phyloP scores from a whole-genome alignment of 148 eudicot species.

The Rhododendron griersonianum region DNA sequence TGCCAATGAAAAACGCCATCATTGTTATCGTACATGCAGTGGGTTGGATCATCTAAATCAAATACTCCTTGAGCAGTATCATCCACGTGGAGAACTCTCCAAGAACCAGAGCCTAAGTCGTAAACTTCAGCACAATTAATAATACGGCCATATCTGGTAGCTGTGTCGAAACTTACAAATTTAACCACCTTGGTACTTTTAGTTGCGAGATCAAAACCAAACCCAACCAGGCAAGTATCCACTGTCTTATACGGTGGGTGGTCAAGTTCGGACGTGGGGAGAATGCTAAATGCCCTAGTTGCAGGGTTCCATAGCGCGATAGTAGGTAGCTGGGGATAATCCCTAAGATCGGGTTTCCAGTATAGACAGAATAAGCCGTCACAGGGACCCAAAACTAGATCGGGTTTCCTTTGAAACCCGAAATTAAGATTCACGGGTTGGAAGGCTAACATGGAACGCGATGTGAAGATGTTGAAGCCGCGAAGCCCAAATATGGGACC shows the following conservation, averaged over 20 bases:
- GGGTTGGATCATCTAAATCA: background rate
- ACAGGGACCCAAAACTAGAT: background rate
- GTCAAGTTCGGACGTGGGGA: background rate
- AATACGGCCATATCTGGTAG: background rate
- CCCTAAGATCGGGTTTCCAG: background rate
- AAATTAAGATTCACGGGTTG: background rate
- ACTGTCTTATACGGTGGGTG: background rate
- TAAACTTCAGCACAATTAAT: background rate
- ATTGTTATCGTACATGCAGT: background rate
- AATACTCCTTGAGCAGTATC: background rate
- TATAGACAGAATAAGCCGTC: background rate
- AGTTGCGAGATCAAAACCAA: background rate
- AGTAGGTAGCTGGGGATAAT: background rate
- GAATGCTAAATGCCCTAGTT: background rate
- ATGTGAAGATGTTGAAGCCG: background rate
- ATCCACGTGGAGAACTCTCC: background rate
- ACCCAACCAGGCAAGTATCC: background rate
- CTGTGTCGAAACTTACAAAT: background rate
- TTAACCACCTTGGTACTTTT: background rate
- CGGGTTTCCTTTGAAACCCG: background rate
- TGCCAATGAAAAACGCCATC: background rate
- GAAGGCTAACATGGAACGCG: background rate
- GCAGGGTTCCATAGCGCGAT: background rate
- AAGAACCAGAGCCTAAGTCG: background rate
- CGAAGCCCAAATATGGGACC: background rate